Percentiles rank a stretch among this genome's conserved stretches.
These are phyloP conservation scores for Malus asiatica DNA, from an alignment of 306 rosid species.

Conservation along the genomic window DNA sequence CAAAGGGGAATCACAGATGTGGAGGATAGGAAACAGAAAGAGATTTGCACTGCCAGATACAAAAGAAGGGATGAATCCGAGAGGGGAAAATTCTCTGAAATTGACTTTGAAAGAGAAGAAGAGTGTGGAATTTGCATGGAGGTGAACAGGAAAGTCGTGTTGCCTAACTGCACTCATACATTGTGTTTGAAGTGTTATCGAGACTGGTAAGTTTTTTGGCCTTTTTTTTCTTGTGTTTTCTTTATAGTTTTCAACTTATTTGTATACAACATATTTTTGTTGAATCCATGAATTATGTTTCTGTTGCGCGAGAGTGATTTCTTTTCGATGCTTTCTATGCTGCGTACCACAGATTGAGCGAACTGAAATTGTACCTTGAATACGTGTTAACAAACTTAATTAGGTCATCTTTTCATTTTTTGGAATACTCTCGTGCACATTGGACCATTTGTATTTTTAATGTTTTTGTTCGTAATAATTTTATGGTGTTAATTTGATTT, in stretches of 20 bases:
- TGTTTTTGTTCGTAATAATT: not conserved
- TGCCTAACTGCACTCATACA: constrained; percentile 79
- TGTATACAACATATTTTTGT: not conserved
- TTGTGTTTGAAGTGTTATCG: constrained; percentile 74
- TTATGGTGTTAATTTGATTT: not conserved
- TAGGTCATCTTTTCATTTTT: not conserved
- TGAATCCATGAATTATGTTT: not conserved
- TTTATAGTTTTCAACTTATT: not conserved
- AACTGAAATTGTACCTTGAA: not conserved
- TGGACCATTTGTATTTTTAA: not conserved
- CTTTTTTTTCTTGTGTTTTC: constrained; percentile 3
- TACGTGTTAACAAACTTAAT: not conserved
- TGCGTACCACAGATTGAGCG: not conserved
- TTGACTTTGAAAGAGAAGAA: constrained; percentile 77
- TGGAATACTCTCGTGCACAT: not conserved
- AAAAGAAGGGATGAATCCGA: constrained; percentile 43
- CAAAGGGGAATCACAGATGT: constrained; percentile 76
- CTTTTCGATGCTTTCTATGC: not conserved
- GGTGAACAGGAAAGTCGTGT: constrained; percentile 61
- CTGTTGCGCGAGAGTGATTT: not conserved
- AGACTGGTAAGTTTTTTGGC: constrained; percentile 52
- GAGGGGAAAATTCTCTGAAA: constrained; percentile 39
- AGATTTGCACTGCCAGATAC: constrained; percentile 39
- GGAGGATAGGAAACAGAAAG: constrained; percentile 83
- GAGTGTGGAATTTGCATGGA: constrained; percentile 98